phyloP scores from a whole-genome alignment of 2,329 filamentous ascomycete genomes.

The Teratosphaeria zuluensis region DNA sequence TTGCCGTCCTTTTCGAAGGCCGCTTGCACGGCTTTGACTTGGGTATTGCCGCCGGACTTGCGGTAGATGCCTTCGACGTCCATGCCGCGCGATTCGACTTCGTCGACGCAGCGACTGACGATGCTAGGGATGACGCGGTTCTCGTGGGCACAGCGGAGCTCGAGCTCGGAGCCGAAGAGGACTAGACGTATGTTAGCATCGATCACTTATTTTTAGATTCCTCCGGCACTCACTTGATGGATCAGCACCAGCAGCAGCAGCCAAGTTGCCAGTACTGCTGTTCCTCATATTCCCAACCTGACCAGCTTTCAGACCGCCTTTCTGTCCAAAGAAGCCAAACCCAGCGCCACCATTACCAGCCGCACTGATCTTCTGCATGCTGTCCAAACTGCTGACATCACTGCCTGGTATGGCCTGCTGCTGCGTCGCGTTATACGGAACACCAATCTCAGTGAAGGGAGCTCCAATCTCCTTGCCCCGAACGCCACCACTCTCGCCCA shows the following conservation, averaged over 20 bases:
- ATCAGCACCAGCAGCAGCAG: conserved; percentile 19
- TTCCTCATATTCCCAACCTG: conserved; percentile 30
- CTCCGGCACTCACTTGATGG: conserved; percentile 19
- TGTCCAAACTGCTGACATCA: conserved; percentile 18
- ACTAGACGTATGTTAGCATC: conserved; percentile 27
- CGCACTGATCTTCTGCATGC: conserved; percentile 11
- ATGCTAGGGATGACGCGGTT: conserved; percentile 82
- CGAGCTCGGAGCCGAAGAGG: conserved; percentile 83
- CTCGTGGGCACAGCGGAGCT: conserved; percentile 78
- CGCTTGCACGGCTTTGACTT: conserved; percentile 81
- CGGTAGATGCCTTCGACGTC: conserved; percentile 96
- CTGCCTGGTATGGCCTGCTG: conserved; percentile 22
- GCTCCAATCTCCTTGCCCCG: conserved; percentile 22
- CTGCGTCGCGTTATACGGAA: conserved; percentile 18
- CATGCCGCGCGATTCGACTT: conserved; percentile 93
- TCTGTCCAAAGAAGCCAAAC: conserved; percentile 29
- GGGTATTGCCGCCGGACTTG: conserved; percentile 87
- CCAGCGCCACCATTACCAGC: conserved; percentile 6
- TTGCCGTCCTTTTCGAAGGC: conserved; percentile 73
- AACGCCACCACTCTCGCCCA: conserved; percentile 27
- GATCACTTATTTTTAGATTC: background rate
- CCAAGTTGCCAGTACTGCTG: conserved; percentile 26
- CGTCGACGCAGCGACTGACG: conserved; percentile 87
- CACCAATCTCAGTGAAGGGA: conserved; percentile 24
- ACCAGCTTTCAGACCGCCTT: conserved; percentile 23